Percentiles rank a stretch among this genome's conserved stretches.
These are phyloP conservation scores for Echium plantagineum DNA, from an alignment of 257 asterid genomes.

Conservation along the genomic window DNA sequence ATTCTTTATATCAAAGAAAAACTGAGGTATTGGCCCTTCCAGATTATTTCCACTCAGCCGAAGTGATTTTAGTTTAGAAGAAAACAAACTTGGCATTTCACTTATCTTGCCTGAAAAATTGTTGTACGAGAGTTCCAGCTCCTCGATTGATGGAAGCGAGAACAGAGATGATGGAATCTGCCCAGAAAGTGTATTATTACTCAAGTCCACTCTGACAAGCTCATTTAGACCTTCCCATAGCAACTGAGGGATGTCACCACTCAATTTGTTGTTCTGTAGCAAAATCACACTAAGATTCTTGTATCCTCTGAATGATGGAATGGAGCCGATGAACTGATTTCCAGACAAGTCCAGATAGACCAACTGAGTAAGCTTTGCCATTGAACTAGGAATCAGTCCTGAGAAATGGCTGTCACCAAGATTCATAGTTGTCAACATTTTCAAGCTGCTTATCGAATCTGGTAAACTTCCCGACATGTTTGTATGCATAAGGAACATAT, in stretches of 20 bases:
- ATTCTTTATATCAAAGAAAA: conserved; percentile 3
- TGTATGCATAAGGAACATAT: conserved; percentile 23
- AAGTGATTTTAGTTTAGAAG: conserved; percentile 21
- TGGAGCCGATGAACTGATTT: conserved; percentile 28
- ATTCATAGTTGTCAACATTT: conserved; percentile 22
- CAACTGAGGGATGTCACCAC: conserved; percentile 25
- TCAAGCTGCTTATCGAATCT: conserved; percentile 24
- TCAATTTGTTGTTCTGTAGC: conserved; percentile 22
- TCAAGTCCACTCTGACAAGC: conserved; percentile 23
- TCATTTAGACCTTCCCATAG: conserved; percentile 29
- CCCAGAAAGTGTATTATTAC: conserved; percentile 27
- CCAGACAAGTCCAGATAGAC: conserved; percentile 22
- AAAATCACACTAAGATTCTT: conserved; percentile 24
- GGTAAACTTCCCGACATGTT: conserved; percentile 33
- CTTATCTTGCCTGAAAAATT: conserved; percentile 26
- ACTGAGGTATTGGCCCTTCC: conserved; percentile 12
- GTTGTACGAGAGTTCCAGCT: conserved; percentile 27
- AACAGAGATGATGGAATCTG: conserved; percentile 31
- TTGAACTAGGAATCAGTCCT: conserved; percentile 32
- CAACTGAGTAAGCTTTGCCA: conserved; percentile 23
- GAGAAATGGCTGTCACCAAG: conserved; percentile 28
- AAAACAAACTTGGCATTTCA: conserved; percentile 12
- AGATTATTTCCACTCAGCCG: conserved; percentile 25
- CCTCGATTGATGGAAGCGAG: conserved; percentile 25
- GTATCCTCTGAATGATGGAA: conserved; percentile 30